Evolutionary conservation across 345 rosid species (phyloP), one percentile per base, ranked within the genome.

Genomic region (Durio zibethinus): DNA sequence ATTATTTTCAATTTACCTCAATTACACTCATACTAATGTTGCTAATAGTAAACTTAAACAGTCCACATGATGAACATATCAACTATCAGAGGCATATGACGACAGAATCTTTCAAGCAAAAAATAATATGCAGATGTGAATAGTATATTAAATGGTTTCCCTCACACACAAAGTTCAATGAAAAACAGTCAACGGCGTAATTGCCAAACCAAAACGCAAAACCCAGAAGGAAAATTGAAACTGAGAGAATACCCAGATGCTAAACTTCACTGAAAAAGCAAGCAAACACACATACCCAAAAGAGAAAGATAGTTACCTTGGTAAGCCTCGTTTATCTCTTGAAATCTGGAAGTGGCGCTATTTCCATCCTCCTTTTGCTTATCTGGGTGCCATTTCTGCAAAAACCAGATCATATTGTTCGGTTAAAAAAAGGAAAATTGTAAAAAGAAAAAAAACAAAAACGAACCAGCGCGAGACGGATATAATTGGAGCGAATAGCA

Each of bases 321-420:
- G 79, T 93, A 96, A 78, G 99, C 99, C 83, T 96, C 99, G 78
- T 93, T 96, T 80, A 96, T 96, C 78, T 93, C 97, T 86, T 96
- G 99, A 87, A 96, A 93, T 84, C 86, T 89, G 10, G 91, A 86
- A 60, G 99, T 92, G 38, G 92, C 88, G 60, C 83, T 77, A 20
- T 86, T 90, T 75, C 80, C 88, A 25, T 76, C 47, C 10, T 52
- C 88, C 78, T 96, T 93, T 38, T 88, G 87, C 83, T 96, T 93
- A 71, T 95, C 99, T 0, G 99, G 99, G 76, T 95, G 99, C 98
- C 98, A 94, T 81, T 89, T 94, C 98, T 91, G 83, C 87, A 83
- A 10, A 79, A 48, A 67, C 57, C 54, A 54, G 59, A 66, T 60
- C 76, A 77, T 16, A 8, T 50, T 21, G 31, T 31, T 78, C 23